A percentile compares a stretch with the other conserved stretches of the same genome.
These are phyloP conservation scores for Russula lepida DNA, from an alignment of 768 basidiomycete species.

Conservation along the genomic window DNA sequence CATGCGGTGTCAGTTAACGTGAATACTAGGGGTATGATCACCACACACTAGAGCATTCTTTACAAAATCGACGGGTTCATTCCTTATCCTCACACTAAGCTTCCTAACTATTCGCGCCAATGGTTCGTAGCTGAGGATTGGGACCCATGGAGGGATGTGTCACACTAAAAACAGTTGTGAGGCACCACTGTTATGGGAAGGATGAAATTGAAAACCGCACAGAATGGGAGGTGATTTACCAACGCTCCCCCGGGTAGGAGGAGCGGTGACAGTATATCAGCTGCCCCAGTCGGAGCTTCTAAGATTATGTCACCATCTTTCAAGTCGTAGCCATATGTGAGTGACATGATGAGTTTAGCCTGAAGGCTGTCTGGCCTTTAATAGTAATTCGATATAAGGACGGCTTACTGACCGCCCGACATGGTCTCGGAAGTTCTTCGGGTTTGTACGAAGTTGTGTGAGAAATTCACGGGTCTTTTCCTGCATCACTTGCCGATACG, in stretches of 20 bases:
- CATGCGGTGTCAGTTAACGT: background rate
- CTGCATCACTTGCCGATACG: background rate
- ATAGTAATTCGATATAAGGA: background rate
- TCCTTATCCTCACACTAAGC: background rate
- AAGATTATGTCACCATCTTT: background rate
- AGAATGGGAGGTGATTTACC: conserved; percentile 9
- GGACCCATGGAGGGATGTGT: conserved; percentile 14
- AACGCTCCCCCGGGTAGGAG: conserved; percentile 1
- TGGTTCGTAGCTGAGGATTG: background rate
- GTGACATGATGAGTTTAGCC: conserved; percentile 2
- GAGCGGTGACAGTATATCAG: background rate
- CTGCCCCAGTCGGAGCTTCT: background rate
- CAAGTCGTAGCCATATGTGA: conserved; percentile 10
- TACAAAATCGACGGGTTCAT: conserved; percentile 4
- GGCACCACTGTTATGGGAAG: background rate
- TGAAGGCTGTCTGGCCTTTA: background rate
- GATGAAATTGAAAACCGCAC: background rate
- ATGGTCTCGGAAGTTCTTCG: background rate
- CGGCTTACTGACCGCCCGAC: background rate
- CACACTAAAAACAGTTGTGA: background rate
- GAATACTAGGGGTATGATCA: background rate
- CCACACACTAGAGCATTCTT: conserved; percentile 1
- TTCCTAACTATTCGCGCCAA: background rate
- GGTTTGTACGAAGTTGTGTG: background rate
- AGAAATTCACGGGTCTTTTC: conserved; percentile 3